A percentile compares a stretch with the other conserved stretches of the same genome.
Conservation (phyloP, 352 stramenopile species). For the Pythium aquatile region DNA sequence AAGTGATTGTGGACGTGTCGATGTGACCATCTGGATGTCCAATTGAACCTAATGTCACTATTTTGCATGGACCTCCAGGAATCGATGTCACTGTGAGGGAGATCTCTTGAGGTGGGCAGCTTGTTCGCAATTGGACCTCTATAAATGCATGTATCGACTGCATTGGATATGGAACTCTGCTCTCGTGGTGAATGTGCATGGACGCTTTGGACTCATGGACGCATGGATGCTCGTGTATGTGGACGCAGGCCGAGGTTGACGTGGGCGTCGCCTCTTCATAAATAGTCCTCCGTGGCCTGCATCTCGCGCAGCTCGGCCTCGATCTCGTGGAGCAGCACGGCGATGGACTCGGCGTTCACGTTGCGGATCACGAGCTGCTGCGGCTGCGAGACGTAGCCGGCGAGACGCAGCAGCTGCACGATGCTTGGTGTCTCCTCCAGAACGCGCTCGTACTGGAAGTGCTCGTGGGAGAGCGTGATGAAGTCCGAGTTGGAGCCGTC, state of each 20-base stretch:
- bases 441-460: slow-evolving; percentile 72
- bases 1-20: too few relatives aligned
- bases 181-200: too few relatives aligned
- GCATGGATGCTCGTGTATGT: not conserved
- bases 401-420: slow-evolving; percentile 72
- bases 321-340: slow-evolving; percentile 58
- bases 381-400: slow-evolving; percentile 70
- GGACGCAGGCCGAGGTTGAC: not conserved
- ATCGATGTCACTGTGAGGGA: too few relatives aligned
- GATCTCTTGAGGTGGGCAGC: too few relatives aligned
- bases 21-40: too few relatives aligned
- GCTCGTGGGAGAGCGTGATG: slow-evolving; percentile 60
- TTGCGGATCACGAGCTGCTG: slow-evolving; percentile 72
- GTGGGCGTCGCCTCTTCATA: slow-evolving; percentile 16
- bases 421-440: slow-evolving; percentile 69
- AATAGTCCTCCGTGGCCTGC: slow-evolving; percentile 34
- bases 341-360: slow-evolving; percentile 66
- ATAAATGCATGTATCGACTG: not conserved
- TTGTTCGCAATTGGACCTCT: not conserved
- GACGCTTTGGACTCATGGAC: not conserved
- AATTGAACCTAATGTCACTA: too few relatives aligned
- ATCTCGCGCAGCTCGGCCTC: slow-evolving; percentile 29
- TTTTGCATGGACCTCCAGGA: too few relatives aligned
- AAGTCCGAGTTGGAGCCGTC: slow-evolving; percentile 68
- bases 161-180: too few relatives aligned